Conservation (phyloP, 1,139 yeast species). For the Candida smagusa region DNA sequence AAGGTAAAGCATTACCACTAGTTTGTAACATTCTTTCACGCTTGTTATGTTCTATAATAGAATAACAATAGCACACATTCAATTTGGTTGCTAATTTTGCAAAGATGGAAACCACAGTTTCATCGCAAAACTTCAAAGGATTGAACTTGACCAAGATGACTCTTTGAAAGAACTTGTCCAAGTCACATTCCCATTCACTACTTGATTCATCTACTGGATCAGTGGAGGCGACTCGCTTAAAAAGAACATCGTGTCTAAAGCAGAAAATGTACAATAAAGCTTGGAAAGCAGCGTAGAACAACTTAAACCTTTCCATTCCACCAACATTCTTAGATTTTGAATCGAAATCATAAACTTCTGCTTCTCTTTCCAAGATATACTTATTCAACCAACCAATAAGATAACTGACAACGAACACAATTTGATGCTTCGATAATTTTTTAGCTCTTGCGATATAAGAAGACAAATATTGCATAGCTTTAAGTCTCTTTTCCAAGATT, state of each 20-base stretch:
- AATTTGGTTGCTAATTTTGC: slow-evolving; percentile 90
- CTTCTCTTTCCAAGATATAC: slow-evolving; percentile 78
- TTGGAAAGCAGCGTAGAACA: slow-evolving; percentile 92
- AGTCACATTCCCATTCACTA: slow-evolving; percentile 72
- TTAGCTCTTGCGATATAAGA: slow-evolving; percentile 90
- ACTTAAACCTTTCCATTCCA: slow-evolving; percentile 76
- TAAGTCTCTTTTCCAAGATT: slow-evolving; percentile 70
- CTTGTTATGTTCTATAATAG: slow-evolving; percentile 88
- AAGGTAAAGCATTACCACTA: slow-evolving; percentile 26
- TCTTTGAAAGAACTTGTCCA: slow-evolving; percentile 85
- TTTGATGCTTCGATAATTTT: slow-evolving; percentile 64
- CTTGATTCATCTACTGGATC: slow-evolving; percentile 2
- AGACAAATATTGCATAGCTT: slow-evolving; percentile 88
- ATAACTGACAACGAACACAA: slow-evolving; percentile 74
- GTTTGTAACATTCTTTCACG: slow-evolving; percentile 53
- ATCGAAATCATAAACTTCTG: slow-evolving; percentile 59
- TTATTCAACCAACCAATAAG: slow-evolving; percentile 80
- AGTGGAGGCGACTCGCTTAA: slow-evolving; percentile 25
- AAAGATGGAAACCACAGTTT: slow-evolving; percentile 89
- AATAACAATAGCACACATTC: slow-evolving; percentile 88
- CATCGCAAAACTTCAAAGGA: slow-evolving; percentile 90
- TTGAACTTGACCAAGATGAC: slow-evolving; percentile 85
- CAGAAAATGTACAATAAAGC: slow-evolving; percentile 89
- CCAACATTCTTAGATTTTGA: slow-evolving; percentile 24
- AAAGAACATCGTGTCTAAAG: slow-evolving; percentile 68